These are phyloP conservation scores for Epichloe coenophiala DNA, from an alignment of 2,329 filamentous ascomycete species.

Conservation along the genomic window DNA sequence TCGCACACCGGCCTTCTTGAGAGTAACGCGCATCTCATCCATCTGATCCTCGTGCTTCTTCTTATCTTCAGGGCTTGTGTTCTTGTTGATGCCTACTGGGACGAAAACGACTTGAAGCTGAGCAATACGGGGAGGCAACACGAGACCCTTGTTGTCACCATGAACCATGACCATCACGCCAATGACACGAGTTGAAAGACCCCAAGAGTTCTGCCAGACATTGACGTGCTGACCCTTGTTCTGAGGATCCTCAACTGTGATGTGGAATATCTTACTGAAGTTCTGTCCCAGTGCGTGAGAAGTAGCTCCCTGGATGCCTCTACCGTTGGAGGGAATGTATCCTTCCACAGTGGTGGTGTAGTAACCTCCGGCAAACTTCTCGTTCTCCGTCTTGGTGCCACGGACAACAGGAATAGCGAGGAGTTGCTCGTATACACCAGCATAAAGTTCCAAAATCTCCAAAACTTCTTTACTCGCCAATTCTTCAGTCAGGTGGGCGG, in stretches of 20 bases:
- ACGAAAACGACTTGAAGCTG: slow-evolving; percentile 79
- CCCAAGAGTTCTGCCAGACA: slow-evolving; percentile 99
- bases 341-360: slow-evolving; percentile 97
- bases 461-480: slow-evolving; percentile 75
- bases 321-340: slow-evolving; percentile 89
- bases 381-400: slow-evolving; percentile 89
- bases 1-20: slow-evolving; percentile 64
- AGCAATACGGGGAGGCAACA: slow-evolving; percentile 81
- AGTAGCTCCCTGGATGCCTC: slow-evolving; percentile 92
- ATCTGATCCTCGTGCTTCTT: slow-evolving; percentile 64
- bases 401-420: slow-evolving; percentile 91
- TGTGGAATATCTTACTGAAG: slow-evolving; percentile 98
- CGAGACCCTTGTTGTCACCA: slow-evolving; percentile 87
- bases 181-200: slow-evolving; percentile 89
- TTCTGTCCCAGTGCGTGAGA: slow-evolving; percentile 94
- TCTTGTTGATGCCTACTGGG: slow-evolving; percentile 85
- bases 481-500: slow-evolving; percentile 74
- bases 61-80: slow-evolving; percentile 67
- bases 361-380: slow-evolving; percentile 93
- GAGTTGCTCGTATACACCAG: slow-evolving; percentile 81
- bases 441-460: slow-evolving; percentile 87
- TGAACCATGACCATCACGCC: slow-evolving; percentile 99
- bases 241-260: slow-evolving; percentile 84
- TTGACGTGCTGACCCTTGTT: slow-evolving; percentile 68
- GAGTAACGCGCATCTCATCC: slow-evolving; percentile 51